Evolutionary conservation across 257 asterid species (phyloP).

Genomic region (Nicotiana knightiana): DNA sequence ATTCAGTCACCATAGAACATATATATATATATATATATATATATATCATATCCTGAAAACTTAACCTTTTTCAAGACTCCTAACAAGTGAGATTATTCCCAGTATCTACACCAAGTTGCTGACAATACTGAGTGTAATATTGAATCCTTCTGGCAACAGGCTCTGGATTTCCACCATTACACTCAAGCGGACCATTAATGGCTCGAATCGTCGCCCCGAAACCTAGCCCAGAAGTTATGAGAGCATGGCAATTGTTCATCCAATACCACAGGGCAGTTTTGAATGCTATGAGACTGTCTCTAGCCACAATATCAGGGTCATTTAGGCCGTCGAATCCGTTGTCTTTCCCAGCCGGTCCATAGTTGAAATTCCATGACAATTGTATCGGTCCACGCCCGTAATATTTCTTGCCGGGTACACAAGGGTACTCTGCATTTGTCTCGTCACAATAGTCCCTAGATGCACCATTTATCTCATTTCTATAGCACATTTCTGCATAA

Average conservation of each 20-base stretch:
- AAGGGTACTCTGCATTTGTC: conserved; percentile 17
- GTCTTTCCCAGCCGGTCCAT: conserved; percentile 24
- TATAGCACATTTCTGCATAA: conserved; percentile 22
- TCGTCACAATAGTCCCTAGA: conserved; percentile 22
- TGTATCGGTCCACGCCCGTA: conserved; percentile 35
- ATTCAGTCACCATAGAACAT: background rate
- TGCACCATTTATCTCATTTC: conserved; percentile 17
- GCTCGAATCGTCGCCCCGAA: conserved; percentile 34
- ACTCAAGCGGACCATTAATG: conserved; percentile 22
- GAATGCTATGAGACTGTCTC: conserved; percentile 15
- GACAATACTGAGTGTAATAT: conserved; percentile 23
- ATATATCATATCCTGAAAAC: background rate
- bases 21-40: too few relatives aligned
- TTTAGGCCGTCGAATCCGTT: conserved; percentile 29
- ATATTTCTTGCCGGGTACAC: conserved; percentile 13
- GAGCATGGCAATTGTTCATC: conserved; percentile 26
- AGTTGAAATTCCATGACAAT: conserved; percentile 32
- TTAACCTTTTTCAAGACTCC: background rate
- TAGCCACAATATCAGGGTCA: conserved; percentile 23
- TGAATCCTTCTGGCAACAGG: conserved; percentile 15
- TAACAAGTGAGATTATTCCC: conserved; percentile 16
- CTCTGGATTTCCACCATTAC: conserved; percentile 13
- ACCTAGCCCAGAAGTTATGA: conserved; percentile 21
- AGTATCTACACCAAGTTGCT: conserved; percentile 20
- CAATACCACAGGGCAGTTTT: conserved; percentile 33